Conservation (phyloP, 441 rosid species). For the Populus tomentosa region DNA sequence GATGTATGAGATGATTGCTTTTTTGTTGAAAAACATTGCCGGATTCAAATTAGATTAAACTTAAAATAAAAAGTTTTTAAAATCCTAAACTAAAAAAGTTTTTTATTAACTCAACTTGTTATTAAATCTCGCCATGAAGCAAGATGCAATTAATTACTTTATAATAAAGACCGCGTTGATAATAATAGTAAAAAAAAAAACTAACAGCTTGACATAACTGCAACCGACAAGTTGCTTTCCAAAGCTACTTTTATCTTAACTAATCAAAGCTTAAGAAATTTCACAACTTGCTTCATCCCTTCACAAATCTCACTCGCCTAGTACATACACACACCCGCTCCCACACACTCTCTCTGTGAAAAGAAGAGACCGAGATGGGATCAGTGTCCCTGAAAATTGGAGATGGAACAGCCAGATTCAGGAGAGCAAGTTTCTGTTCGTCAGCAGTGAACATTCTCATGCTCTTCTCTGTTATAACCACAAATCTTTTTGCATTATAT, state of each 20-base stretch:
- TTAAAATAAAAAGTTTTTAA: no score
- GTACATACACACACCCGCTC: neutral
- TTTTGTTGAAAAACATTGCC: no score
- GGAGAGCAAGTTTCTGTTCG: conserved; percentile 60
- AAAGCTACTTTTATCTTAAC: neutral
- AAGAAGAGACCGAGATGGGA: conserved; percentile 44
- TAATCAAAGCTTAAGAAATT: neutral
- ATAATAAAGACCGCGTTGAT: neutral
- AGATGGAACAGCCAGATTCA: conserved; percentile 90
- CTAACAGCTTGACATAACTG: neutral
- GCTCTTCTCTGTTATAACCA: conserved; percentile 83
- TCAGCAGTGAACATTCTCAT: conserved; percentile 83
- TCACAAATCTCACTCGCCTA: conserved; percentile 12
- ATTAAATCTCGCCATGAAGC: no score
- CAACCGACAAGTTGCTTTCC: conserved; percentile 5
- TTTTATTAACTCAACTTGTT: no score
- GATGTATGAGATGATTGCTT: no score
- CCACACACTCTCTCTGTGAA: neutral
- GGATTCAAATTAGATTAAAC: no score
- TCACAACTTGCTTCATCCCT: conserved; percentile 13
- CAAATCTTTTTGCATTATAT: conserved; percentile 85
- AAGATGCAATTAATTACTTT: no score
- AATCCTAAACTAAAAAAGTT: no score
- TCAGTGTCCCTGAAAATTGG: conserved; percentile 79
- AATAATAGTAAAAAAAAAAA: neutral